Base-by-base conservation (phyloP, 2,329 filamentous ascomycete species). In the Hymenoscyphus salicellus region DNA sequence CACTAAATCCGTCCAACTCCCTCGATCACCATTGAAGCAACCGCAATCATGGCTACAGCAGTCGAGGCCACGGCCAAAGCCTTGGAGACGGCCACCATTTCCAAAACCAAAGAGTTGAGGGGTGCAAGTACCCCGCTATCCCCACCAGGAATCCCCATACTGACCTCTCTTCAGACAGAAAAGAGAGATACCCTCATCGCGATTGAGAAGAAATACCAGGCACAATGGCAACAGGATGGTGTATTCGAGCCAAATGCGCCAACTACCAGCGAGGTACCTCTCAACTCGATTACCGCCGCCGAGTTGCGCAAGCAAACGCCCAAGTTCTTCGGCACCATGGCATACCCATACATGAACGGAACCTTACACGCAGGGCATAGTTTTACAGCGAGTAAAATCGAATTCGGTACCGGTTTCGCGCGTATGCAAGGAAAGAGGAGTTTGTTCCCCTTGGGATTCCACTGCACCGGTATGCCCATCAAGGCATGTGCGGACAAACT, bases 401-500 rank as follows among this genome's bases (percentile, higher is more conserved):
- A 99, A 79, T 99, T 98, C 78, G 89, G 88, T 64, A 86, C 90
- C 28, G 92, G 94, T 55, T 93, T 92, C 75, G 89, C 90, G 57
- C 85, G 94, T 63, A 96, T 98, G 92, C 87, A 93, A 77, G 95
- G 95, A 74, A 94, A 94, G 82, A 85, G 89, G 61, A 84, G 89
- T 64, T 82, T 98, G 61, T 97, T 95, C 77, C 95, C 95, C 64
- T 89, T 95, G 75, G 95, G 94, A 36, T 99, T 93, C 81, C 95
- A 99, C 82, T 92, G 90, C 80, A 98, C 94, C 0, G 95, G 95
- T 72, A 96, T 99, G 89, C 93, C 93, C 56, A 99, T 99, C 82
- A 97, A 97, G 80, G 93, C 95, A 5, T 96, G 92, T 74, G 93
- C 95, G 62, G 94, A 99, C 82, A 98, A 98, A 83, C 86, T 99